Evolutionary conservation across 2,329 filamentous ascomycete genomes (phyloP).

Genomic region (Gaeumannomyces tritici): DNA sequence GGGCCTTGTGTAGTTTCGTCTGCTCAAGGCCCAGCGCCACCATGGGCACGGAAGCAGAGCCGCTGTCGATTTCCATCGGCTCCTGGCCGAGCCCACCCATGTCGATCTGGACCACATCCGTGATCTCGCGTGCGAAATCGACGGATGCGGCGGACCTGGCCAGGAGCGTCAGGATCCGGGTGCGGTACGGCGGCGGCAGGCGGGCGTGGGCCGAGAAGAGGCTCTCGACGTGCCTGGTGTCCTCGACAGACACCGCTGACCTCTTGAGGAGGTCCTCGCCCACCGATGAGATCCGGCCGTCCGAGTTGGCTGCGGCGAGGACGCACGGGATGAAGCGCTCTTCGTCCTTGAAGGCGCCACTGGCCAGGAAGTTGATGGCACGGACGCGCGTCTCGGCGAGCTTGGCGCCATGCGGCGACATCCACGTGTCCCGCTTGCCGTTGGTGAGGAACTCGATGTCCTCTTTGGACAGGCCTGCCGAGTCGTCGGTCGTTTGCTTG

Average conservation of each 20-base stretch:
- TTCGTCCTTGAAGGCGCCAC: slow-evolving; percentile 73
- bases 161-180: slow-evolving; percentile 65
- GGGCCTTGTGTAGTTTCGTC: slow-evolving; percentile 67
- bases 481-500: slow-evolving; percentile 7
- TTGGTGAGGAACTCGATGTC: slow-evolving; percentile 63
- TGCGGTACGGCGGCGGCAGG: slow-evolving; percentile 64
- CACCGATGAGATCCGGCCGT: slow-evolving; percentile 72
- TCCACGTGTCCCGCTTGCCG: slow-evolving; percentile 61
- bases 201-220: slow-evolving; percentile 67
- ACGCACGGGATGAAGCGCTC: slow-evolving; percentile 79
- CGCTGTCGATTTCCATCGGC: slow-evolving; percentile 12
- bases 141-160: slow-evolving; percentile 70
- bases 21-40: slow-evolving; percentile 53
- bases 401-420: slow-evolving; percentile 40
- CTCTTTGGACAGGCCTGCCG: slow-evolving; percentile 50
- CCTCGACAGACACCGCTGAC: slow-evolving; percentile 64
- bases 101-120: slow-evolving; percentile 59
- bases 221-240: slow-evolving; percentile 47
- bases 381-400: slow-evolving; percentile 61
- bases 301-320: slow-evolving; percentile 72
- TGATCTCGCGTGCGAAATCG: slow-evolving; percentile 56
- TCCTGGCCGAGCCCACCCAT: slow-evolving; percentile 28
- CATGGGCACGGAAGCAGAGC: not conserved
- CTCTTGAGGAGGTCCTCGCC: slow-evolving; percentile 86
- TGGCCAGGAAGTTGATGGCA: slow-evolving; percentile 64